Evolutionary conservation across 192 early-diverging fungal species (phyloP).

Genomic region (Podila horticola): DNA sequence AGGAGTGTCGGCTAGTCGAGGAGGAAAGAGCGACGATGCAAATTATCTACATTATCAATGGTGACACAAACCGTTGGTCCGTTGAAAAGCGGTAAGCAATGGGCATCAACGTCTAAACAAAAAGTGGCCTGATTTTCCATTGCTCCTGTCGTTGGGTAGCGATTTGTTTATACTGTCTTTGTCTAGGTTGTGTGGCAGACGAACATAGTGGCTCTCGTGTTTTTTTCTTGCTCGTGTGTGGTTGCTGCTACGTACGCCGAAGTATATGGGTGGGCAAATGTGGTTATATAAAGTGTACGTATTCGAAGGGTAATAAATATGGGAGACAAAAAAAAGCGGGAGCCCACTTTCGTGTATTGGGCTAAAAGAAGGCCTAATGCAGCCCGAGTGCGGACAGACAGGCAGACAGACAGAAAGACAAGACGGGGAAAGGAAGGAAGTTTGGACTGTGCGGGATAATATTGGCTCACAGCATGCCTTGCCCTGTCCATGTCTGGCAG

Average conservation of each 20-base stretch:
- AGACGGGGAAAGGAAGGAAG: too few species aligned
- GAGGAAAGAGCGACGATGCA: not conserved
- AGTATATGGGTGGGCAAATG: not conserved
- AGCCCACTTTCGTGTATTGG: not conserved
- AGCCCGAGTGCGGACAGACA: too few species aligned
- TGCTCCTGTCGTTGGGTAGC: not conserved
- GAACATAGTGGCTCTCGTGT: not conserved
- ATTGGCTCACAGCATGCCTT: too few species aligned
- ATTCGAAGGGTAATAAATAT: not conserved
- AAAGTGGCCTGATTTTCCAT: slow-evolving; percentile 12
- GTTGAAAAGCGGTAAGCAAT: not conserved
- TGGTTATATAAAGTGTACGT: not conserved
- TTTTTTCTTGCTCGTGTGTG: not conserved
- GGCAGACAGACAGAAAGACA: too few species aligned
- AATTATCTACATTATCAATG: not conserved
- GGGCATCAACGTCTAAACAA: not conserved
- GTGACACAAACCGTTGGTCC: not conserved
- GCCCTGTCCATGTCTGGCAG: too few species aligned
- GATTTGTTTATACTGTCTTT: not conserved
- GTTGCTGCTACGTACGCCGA: not conserved
- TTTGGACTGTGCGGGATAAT: too few species aligned
- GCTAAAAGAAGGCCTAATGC: too few species aligned
- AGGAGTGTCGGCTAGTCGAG: not conserved
- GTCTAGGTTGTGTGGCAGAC: not conserved
- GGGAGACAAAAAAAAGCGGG: not conserved